Conservation (phyloP, 176 grass and related monocot genomes). For the Stipa capillata region DNA sequence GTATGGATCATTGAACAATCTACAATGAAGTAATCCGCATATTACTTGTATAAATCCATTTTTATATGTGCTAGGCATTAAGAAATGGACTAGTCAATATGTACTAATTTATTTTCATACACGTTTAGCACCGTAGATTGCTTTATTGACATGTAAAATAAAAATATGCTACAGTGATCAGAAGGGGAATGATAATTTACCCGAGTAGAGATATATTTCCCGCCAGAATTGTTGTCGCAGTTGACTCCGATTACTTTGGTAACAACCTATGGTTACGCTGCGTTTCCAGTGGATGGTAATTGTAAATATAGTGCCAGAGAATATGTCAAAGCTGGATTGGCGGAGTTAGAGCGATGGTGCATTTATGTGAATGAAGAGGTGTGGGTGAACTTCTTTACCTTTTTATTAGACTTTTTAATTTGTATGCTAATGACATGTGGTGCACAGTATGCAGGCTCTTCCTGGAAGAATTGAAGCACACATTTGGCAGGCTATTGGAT, state of each 20-base stretch:
- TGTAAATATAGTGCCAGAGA: too few species aligned
- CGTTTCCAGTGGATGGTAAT: not conserved
- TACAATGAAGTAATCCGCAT: too few species aligned
- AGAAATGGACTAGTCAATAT: too few species aligned
- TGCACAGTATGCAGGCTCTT: constrained; percentile 67
- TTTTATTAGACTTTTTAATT: not conserved
- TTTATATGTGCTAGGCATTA: too few species aligned
- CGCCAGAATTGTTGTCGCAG: not conserved
- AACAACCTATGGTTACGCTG: not conserved
- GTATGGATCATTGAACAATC: too few species aligned
- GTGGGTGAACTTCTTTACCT: not conserved
- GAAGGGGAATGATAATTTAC: too few species aligned
- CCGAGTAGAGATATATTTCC: too few species aligned
- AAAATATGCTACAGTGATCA: too few species aligned
- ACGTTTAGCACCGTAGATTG: too few species aligned
- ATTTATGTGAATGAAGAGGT: constrained; percentile 74
- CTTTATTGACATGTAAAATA: too few species aligned
- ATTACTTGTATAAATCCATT: too few species aligned
- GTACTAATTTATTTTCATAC: too few species aligned
- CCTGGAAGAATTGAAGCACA: constrained; percentile 91
- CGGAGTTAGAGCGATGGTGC: constrained; percentile 76
- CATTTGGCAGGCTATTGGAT: constrained; percentile 76
- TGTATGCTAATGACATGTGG: constrained; percentile 27
- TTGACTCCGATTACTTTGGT: not conserved
- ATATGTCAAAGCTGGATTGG: constrained; percentile 80